Evolutionary conservation across 1,284 basidiomycete species (phyloP), one percentile per base, ranked within the genome.

Genomic region (Ceratobasidium sp.): DNA sequence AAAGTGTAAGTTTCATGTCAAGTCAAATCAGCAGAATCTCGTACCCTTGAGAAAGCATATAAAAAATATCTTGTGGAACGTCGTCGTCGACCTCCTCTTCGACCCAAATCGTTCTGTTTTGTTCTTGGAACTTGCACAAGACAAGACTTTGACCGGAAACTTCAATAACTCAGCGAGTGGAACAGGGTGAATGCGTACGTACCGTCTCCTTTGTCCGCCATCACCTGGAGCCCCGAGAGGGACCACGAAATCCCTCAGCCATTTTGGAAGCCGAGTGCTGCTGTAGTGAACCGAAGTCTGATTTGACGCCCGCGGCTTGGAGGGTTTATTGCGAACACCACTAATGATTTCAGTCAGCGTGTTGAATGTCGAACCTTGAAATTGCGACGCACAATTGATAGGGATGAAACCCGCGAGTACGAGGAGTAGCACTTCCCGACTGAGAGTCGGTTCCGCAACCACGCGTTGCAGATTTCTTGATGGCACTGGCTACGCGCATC

Each of bases 41-140:
- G 56, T n/a, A 58, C 56, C 31, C 19, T 37, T 31, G 29, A 29
- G 29, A 29, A 58, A n/a, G 8, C n/a, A 19, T 19, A 9, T 37
- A 14, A 7, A 54, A 51, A 9, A 43, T 1, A 1, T 68, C 8
- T 27, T 22, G 4, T 54, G 65, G 65, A 29, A 68, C 29, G 37
- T 54, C n/a, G 22, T 54, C 34, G n/a, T 56, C 34, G 9, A 68
- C 49, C 22, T 54, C 51, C n/a, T 68, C 65, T 27, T 53, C 31
- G 24, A 68, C 65, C 65, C 65, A 68, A 13, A 68, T 56, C 13
- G 37, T 37, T 27, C 14, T 8, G 9, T 51, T 24, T 19, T 41
- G 11, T 1, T 11, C 6, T 41, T 68, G 65, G 39, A 68, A 56
- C 34, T 19, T 56, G 6, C 29, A 68, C n/a, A 68, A 27, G 7